A percentile compares a stretch with the other conserved stretches of the same genome.
phyloP scores from a whole-genome alignment of 176 grass and related monocot genomes.

The Rhynchospora breviuscula region DNA sequence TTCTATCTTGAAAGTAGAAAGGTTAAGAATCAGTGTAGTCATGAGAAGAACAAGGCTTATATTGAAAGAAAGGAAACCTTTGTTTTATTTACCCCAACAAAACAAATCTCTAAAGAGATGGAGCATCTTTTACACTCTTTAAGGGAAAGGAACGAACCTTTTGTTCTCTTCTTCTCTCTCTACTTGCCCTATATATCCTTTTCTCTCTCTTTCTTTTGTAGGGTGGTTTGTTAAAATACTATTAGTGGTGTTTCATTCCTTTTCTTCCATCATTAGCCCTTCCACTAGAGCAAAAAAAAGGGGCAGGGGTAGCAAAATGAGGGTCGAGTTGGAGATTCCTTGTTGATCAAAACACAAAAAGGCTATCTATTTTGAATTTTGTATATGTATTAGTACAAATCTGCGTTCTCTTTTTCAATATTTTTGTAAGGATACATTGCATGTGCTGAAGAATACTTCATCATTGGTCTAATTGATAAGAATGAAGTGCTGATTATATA shows the following conservation, averaged over 20 bases:
- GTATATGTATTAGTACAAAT: neutral
- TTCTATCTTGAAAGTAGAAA: conserved; percentile 23
- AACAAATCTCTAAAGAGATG: conserved; percentile 28
- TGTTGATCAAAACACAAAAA: neutral
- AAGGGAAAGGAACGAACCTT: conserved; percentile 31
- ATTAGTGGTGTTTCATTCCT: conserved; percentile 41
- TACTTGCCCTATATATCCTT: neutral
- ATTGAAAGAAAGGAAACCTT: conserved; percentile 47
- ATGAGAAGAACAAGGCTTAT: conserved; percentile 11
- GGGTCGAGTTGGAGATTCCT: conserved; percentile 41
- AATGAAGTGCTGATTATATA: neutral
- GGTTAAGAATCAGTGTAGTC: conserved; percentile 15
- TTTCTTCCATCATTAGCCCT: conserved; percentile 38
- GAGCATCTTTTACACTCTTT: conserved; percentile 32
- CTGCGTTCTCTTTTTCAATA: neutral
- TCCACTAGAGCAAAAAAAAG: conserved; percentile 46
- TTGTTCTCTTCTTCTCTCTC: conserved; percentile 18
- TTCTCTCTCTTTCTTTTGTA: conserved; percentile 22
- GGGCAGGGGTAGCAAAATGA: neutral
- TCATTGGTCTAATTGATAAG: conserved; percentile 10
- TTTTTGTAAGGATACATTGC: neutral
- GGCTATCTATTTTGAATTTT: neutral
- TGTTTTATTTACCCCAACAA: conserved; percentile 49
- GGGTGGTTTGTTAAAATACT: conserved; percentile 26
- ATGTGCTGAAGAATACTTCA: neutral